These are phyloP conservation scores for Tulasnella sp. DNA, from an alignment of 768 basidiomycete genomes.

Conservation along the genomic window DNA sequence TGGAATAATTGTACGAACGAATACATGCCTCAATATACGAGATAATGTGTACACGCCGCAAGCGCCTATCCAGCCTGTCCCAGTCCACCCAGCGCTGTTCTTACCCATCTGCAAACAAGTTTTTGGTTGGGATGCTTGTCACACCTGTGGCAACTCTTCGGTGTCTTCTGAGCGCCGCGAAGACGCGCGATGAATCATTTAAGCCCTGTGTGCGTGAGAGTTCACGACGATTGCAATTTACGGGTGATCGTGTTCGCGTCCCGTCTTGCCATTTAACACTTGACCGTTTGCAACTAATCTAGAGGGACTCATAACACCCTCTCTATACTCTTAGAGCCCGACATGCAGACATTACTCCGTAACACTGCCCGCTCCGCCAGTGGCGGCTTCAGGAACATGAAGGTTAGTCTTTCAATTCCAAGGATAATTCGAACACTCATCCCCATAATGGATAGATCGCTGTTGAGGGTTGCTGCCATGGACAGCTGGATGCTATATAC, in stretches of 20 bases:
- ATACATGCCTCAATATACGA: neutral
- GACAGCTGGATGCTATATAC: conserved; percentile 84
- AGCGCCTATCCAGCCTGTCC: neutral
- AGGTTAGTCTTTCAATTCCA: neutral
- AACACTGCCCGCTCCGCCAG: neutral
- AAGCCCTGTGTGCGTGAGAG: too few relatives aligned
- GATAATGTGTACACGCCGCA: neutral
- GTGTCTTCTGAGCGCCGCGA: neutral
- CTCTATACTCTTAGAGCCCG: neutral
- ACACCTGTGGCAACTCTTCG: neutral
- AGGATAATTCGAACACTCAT: too few relatives aligned
- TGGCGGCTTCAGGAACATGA: neutral
- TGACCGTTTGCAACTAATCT: neutral
- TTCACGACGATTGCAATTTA: too few relatives aligned
- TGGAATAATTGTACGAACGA: neutral
- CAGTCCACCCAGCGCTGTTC: neutral
- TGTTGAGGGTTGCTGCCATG: conserved; percentile 93
- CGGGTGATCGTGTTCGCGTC: too few relatives aligned
- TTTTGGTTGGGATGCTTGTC: neutral
- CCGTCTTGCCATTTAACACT: too few relatives aligned
- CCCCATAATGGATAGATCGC: conserved; percentile 41
- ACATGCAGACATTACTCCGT: neutral
- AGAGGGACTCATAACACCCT: neutral
- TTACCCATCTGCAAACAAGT: neutral
- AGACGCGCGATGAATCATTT: too few relatives aligned